A percentile compares a stretch with the other conserved stretches of the same genome.
Conservation (phyloP, 1,284 basidiomycete species). For the Bondarzewia mesenterica region DNA sequence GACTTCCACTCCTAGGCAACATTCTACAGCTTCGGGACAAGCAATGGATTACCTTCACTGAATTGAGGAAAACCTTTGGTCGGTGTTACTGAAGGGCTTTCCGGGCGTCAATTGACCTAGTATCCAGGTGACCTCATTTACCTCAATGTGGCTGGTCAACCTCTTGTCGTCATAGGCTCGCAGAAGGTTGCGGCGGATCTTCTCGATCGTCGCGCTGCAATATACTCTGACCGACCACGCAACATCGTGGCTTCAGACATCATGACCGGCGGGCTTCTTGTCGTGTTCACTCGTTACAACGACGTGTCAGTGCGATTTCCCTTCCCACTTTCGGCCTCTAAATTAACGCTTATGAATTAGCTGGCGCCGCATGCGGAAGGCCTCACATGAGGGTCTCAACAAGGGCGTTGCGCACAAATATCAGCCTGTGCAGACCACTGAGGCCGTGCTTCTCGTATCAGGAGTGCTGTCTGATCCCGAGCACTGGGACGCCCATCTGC, state of each 20-base stretch:
- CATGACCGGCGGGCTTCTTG: background rate
- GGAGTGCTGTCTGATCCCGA: background rate
- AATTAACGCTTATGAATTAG: background rate
- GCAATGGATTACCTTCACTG: conserved; percentile 9
- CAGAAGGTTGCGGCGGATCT: conserved; percentile 14
- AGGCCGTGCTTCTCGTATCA: conserved; percentile 4
- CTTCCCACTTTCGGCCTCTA: background rate
- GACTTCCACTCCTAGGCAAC: conserved; percentile 8
- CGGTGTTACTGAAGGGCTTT: background rate
- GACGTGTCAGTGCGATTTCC: background rate
- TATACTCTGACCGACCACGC: conserved; percentile 16
- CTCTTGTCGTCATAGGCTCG: conserved; percentile 16
- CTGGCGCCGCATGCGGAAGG: conserved; percentile 6
- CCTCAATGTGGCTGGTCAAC: conserved; percentile 13
- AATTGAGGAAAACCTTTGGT: conserved; percentile 8
- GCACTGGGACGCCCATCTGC: conserved; percentile 2
- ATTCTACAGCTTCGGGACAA: conserved; percentile 3
- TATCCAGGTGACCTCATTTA: conserved; percentile 18
- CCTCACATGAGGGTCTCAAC: conserved; percentile 5
- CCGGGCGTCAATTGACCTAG: background rate
- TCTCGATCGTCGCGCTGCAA: conserved; percentile 15
- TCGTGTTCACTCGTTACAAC: background rate
- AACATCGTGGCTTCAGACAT: conserved; percentile 1
- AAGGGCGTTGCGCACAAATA: conserved; percentile 1
- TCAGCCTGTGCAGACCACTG: background rate